Conservation (phyloP, 2,329 filamentous ascomycete species). For the Aspergillus sp. region DNA sequence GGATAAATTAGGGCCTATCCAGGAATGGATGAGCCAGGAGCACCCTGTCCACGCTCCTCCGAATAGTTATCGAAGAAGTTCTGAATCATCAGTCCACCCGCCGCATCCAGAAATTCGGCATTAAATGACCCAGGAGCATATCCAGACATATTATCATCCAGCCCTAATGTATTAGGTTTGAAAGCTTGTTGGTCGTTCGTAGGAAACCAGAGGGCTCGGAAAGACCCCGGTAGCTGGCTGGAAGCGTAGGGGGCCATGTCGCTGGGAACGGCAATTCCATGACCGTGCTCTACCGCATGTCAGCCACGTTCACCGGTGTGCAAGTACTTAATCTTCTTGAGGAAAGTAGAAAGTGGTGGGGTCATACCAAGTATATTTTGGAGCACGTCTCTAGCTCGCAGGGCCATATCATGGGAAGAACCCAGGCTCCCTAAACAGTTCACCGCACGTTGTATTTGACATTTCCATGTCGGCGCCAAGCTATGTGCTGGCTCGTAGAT, state of each 20-base stretch:
- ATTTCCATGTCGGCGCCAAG: constrained; percentile 17
- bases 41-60: constrained; percentile 11
- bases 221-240: constrained; percentile 6
- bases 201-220: constrained; percentile 15
- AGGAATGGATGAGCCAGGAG: neutral
- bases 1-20: neutral
- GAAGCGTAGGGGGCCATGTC: constrained; percentile 11
- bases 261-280: neutral
- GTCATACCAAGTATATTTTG: constrained; percentile 21
- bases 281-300: constrained; percentile 6
- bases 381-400: constrained; percentile 20
- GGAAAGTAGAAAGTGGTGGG: neutral
- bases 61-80: constrained; percentile 16
- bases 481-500: constrained; percentile 21
- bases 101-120: constrained; percentile 23
- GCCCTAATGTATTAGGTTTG: constrained; percentile 14
- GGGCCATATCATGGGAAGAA: constrained; percentile 23
- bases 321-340: neutral
- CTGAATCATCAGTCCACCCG: constrained; percentile 23
- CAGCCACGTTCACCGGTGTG: too few species aligned
- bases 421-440: constrained; percentile 21
- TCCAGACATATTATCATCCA: constrained; percentile 11
- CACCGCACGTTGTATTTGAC: constrained; percentile 20
- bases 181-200: constrained; percentile 12
- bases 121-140: constrained; percentile 22